Conservation (phyloP, 352 stramenopile species). For the Ophiocytium majus region DNA sequence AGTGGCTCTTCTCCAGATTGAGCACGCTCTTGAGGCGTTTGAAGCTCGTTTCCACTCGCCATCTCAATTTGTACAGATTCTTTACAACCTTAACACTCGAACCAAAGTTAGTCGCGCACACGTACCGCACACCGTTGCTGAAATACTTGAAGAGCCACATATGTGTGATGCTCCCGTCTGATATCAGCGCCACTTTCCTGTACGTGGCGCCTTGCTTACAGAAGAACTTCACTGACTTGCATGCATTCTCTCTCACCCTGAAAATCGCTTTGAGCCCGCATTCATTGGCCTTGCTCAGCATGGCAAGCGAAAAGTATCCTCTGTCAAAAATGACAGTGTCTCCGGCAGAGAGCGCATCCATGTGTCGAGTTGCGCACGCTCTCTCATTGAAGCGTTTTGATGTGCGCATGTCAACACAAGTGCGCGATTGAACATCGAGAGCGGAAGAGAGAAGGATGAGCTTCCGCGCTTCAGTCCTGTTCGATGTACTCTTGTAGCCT, state of each 20-base stretch:
- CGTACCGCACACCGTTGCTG: background rate
- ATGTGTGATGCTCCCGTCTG: background rate
- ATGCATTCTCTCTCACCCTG: background rate
- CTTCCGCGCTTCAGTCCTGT: background rate
- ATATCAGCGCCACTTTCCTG: background rate
- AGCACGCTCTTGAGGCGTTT: background rate
- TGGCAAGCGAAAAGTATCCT: background rate
- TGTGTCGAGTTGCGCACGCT: background rate
- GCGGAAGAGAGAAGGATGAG: background rate
- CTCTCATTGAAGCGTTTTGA: background rate
- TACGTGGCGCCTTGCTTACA: background rate
- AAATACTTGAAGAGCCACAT: conserved; percentile 4
- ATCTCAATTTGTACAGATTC: background rate
- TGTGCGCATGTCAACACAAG: background rate
- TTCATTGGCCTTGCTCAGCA: background rate
- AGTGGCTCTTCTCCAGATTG: conserved; percentile 1
- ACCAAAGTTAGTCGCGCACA: background rate
- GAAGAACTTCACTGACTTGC: background rate
- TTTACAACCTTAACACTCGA: background rate
- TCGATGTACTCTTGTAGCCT: background rate
- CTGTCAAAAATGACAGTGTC: conserved; percentile 10
- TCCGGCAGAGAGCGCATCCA: background rate
- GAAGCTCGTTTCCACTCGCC: conserved; percentile 12
- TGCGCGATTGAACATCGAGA: background rate
- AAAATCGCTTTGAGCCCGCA: background rate